Base-by-base conservation (phyloP, 2,329 filamentous ascomycete species). In the Colletotrichum camelliae region DNA sequence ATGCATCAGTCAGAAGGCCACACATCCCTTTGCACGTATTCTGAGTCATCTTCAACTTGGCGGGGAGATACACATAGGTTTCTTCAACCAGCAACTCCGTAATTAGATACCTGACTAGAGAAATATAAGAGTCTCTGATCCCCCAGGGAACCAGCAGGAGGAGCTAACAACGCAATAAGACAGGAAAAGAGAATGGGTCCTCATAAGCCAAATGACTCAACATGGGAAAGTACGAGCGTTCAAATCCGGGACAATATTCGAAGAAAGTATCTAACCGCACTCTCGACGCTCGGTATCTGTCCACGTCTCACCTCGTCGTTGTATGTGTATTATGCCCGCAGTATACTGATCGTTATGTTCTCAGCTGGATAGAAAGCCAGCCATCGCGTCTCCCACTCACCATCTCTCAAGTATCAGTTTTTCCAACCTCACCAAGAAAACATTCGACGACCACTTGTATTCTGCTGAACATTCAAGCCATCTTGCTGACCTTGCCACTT, bases 1-100 rank as follows among this genome's bases (percentile, higher is more conserved):
- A 7, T 52, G 1, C 4, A 10, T 7, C 4, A 13, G 43, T 13
- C 43, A 24, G 24, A 24, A 24, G 24, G 24, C 24, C 3, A 21
- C 6, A 4, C 2, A 16, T 16, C 6, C 6, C 35, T 16, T 37
- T 15, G 6, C 6, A 16, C 6, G 7, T 5, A 13, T 37, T 13
- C 35, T 16, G 10, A 7, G n/a, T 21, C 10, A 0, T 3, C 43
- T 7, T 52, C n/a, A 7, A 3, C n/a, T 21, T 13, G 0, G 0
- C n/a, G 6, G 3, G 10, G 6, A 52, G 43, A 21, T 24, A 52
- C n/a, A 13, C 9, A 12, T 0, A 48, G 18, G n/a, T n/a, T n/a
- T 1, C 24, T 7, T 48, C 9, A 10, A 12, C 9, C 18, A 48
- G 39, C 0, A 48, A 4, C 5, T 18, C 0, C 6, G 39, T n/a